A percentile compares a stretch with the other conserved stretches of the same genome.
phyloP scores from a whole-genome alignment of 164 flowering plant genomes.

The Magnolia sinica region DNA sequence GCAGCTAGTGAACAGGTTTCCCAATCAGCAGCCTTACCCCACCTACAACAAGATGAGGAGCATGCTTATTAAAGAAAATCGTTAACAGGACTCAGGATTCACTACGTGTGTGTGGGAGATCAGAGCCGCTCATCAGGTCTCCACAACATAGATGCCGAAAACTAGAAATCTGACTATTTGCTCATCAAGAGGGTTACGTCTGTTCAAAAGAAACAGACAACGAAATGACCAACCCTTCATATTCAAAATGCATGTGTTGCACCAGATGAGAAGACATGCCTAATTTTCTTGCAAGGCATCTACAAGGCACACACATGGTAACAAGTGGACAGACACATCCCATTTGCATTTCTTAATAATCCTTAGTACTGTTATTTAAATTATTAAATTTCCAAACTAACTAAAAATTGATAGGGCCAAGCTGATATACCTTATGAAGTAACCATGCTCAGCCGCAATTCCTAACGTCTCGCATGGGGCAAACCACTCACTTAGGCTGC shows the following conservation, averaged over 20 bases:
- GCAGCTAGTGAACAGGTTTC: slow-evolving; percentile 10
- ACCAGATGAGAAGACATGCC: not conserved
- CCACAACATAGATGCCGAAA: not conserved
- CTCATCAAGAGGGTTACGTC: not conserved
- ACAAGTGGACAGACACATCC: not conserved
- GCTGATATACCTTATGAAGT: slow-evolving; percentile 13
- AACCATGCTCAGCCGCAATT: slow-evolving; percentile 24
- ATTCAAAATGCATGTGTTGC: not conserved
- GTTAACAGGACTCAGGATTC: not conserved
- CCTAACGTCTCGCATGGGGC: slow-evolving; percentile 16
- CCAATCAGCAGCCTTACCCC: slow-evolving; percentile 8
- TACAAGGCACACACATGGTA: not conserved
- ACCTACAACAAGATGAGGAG: slow-evolving; percentile 6
- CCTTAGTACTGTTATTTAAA: too few relatives aligned
- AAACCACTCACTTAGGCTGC: slow-evolving; percentile 18
- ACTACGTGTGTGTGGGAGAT: not conserved
- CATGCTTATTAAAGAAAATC: not conserved
- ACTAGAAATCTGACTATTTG: not conserved
- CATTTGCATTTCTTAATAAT: not conserved
- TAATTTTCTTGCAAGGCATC: not conserved
- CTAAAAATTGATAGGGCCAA: not conserved
- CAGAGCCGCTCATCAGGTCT: not conserved
- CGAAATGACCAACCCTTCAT: not conserved
- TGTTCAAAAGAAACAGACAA: too few relatives aligned
- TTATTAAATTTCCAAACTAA: not conserved